Base-by-base conservation (phyloP, 1,284 basidiomycete species). In the Fomitopsis palustris region DNA sequence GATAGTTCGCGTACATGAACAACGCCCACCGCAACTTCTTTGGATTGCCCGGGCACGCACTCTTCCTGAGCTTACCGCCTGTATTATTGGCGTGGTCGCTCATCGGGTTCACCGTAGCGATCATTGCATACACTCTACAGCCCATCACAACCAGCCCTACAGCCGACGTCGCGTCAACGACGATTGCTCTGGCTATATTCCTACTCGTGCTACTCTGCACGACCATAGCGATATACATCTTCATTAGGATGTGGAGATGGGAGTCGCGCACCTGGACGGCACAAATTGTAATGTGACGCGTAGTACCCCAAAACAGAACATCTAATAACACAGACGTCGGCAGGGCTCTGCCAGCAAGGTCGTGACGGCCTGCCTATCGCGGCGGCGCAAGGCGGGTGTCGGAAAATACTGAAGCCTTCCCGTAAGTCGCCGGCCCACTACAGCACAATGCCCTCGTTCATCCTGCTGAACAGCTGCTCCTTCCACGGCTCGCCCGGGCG, bases 61-160 rank as follows among this genome's bases (percentile, higher is more conserved):
- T 83, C 59, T 70, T 82, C n/a, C 75, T 84, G 17, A 80, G 78
- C 60, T 73, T 84, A 39, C 82, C 82, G 2, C 75, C 80, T 8
- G 78, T 80, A 21, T 73, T 83, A n/a, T 75, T 83, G 3, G 77
- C 84, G 3, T 83, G 82, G 82, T 78, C 81, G 8, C 77, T 83
- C 54, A 69, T 81, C 17, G 70, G 75, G 1, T 84, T 84, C 66
- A 74, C 77, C 0, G 66, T 75, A 1, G 75, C 78, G 0, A 72
- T 81, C 27, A 67, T 81, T 7, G 75, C 76, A 16, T 83, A 78
- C 61, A 73, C 77, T 7, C 65, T 78, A 55, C 73, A 81, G 65
- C 74, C 71, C 31, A 59, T 75, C 12, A 62, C 60, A 4, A 60
- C 62, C 25, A 57, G 54, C 12, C 63, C 66, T 39, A 54, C 64